A percentile compares a stretch with the other conserved stretches of the same genome.
Conservation (phyloP, 805 yeast species). For the Wickerhamiella lipophila region DNA sequence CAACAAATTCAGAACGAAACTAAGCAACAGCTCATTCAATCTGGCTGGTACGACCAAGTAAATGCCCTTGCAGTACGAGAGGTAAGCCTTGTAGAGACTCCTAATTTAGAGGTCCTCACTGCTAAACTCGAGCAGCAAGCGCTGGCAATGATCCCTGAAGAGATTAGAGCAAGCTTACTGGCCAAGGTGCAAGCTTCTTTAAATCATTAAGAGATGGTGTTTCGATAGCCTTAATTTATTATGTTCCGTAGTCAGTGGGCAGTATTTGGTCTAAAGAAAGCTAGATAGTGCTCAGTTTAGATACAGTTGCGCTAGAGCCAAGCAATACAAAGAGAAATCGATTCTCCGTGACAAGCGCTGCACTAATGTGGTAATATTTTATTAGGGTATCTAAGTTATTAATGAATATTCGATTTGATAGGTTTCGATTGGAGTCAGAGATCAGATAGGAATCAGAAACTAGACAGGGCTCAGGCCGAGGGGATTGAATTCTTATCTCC, state of each 20-base stretch:
- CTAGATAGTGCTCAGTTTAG: too few relatives aligned
- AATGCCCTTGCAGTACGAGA: constrained; percentile 41
- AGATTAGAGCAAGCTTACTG: constrained; percentile 48
- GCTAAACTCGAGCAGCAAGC: constrained; percentile 52
- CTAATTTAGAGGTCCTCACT: constrained; percentile 43
- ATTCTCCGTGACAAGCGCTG: too few relatives aligned
- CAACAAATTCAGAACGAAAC: constrained; percentile 46
- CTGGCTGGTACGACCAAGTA: constrained; percentile 80
- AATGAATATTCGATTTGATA: not conserved
- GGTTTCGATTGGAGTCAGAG: too few relatives aligned
- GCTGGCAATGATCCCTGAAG: constrained; percentile 47
- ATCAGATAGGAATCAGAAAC: too few relatives aligned
- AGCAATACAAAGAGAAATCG: too few relatives aligned
- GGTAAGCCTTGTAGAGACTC: constrained; percentile 32
- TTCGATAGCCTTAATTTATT: too few relatives aligned
- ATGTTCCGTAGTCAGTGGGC: too few relatives aligned
- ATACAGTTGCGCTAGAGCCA: too few relatives aligned
- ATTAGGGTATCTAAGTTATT: not conserved
- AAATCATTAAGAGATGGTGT: too few relatives aligned
- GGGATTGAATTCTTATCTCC: not conserved
- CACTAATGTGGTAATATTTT: not conserved
- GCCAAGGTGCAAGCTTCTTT: not conserved
- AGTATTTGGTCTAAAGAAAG: too few relatives aligned
- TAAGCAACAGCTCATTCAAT: constrained; percentile 50
- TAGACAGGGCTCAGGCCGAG: too few relatives aligned